These are phyloP conservation scores for Aspergillus japonicus DNA, from an alignment of 2,329 filamentous ascomycete genomes.

Conservation along the genomic window DNA sequence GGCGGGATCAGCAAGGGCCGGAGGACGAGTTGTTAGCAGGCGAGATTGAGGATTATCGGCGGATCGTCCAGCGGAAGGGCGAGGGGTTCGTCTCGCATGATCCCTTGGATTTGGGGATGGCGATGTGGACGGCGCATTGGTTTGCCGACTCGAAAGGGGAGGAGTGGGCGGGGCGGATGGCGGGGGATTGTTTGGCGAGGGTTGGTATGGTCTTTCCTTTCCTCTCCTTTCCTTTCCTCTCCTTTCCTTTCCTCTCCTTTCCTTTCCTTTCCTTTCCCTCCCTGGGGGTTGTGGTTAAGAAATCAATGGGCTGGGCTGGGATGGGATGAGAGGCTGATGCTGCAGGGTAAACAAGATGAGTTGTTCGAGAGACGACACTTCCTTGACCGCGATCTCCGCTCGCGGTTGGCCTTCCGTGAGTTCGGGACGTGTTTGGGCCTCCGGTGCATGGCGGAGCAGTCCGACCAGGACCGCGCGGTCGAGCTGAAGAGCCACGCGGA, in stretches of 20 bases:
- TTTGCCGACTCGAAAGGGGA: conserved; percentile 41
- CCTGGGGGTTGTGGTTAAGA: background rate
- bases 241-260: background rate
- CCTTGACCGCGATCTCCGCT: conserved; percentile 34
- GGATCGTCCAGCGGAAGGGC: conserved; percentile 49
- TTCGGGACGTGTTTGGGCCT: conserved; percentile 55
- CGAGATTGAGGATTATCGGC: conserved; percentile 55
- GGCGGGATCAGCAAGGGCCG: background rate
- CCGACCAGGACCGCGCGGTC: conserved; percentile 34
- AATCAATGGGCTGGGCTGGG: too few relatives aligned
- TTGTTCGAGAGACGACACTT: conserved; percentile 38
- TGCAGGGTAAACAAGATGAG: conserved; percentile 25
- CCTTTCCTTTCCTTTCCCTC: background rate
- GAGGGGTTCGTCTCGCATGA: conserved; percentile 49
- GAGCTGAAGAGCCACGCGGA: conserved; percentile 35
- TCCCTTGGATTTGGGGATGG: conserved; percentile 60
- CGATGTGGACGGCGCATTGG: conserved; percentile 58
- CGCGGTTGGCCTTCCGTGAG: conserved; percentile 54
- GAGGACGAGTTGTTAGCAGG: conserved; percentile 39
- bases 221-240: too few relatives aligned
- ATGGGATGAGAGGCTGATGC: background rate
- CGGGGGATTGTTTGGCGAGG: conserved; percentile 36
- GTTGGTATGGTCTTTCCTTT: conserved; percentile 30
- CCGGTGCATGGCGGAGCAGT: conserved; percentile 38
- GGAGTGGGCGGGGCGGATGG: conserved; percentile 48